These are phyloP conservation scores for Cytospora piceae DNA, from an alignment of 2,329 filamentous ascomycete species.

Conservation along the genomic window DNA sequence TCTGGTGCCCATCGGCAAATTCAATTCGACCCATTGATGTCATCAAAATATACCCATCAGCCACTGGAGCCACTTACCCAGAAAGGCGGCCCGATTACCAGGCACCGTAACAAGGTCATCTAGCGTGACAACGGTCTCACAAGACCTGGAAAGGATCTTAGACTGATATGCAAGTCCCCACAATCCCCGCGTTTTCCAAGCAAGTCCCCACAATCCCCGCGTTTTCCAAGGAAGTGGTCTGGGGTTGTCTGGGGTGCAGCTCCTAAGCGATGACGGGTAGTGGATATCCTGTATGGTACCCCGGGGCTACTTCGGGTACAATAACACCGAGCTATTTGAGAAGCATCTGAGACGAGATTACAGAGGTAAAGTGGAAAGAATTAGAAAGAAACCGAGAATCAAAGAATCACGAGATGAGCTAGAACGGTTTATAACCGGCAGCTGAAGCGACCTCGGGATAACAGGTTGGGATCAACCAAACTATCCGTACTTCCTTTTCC, in stretches of 20 bases:
- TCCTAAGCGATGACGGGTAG: neutral
- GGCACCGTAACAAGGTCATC: neutral
- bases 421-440: too few species aligned
- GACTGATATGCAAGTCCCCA: conserved; percentile 3
- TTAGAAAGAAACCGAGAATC: too few species aligned
- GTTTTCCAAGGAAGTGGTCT: conserved; percentile 1
- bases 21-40: neutral
- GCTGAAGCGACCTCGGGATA: too few species aligned
- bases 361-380: neutral
- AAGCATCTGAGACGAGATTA: neutral
- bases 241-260: conserved; percentile 19
- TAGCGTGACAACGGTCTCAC: conserved; percentile 9
- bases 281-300: neutral
- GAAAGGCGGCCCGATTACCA: conserved; percentile 11
- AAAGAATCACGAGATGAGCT: too few species aligned
- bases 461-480: too few species aligned
- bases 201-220: conserved; percentile 22
- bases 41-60: neutral
- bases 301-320: neutral
- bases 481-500: too few species aligned
- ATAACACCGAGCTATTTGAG: neutral
- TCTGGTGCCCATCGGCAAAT: conserved; percentile 5
- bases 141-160: conserved; percentile 4
- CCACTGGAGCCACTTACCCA: neutral
- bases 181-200: conserved; percentile 17